Percentiles rank a stretch among this genome's conserved stretches.
Conservation (phyloP, 2,329 filamentous ascomycete genomes). For the Colletotrichum sp. region DNA sequence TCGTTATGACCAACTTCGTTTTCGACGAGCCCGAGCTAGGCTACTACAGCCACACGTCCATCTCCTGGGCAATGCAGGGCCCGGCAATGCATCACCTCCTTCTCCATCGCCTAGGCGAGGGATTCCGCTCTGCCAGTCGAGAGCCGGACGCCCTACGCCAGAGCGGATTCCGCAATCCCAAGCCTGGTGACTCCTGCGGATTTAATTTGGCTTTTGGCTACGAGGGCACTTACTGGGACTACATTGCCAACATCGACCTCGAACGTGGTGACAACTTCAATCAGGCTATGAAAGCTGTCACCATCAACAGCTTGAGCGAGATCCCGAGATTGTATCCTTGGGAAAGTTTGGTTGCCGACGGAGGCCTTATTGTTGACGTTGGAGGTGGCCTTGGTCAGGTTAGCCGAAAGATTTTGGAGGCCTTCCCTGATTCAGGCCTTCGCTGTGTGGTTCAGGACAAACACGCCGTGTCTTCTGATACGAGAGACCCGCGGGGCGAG, state of each 20-base stretch:
- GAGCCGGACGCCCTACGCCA: neutral
- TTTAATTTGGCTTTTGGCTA: neutral
- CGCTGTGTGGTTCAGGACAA: neutral
- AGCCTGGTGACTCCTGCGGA: neutral
- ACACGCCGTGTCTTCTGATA: neutral
- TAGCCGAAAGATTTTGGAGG: neutral
- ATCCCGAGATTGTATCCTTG: neutral
- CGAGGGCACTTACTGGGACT: neutral
- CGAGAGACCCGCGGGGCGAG: fast-evolving
- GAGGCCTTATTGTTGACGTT: neutral
- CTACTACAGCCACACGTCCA: neutral
- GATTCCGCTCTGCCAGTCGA: neutral
- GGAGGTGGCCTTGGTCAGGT: neutral
- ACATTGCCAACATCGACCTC: neutral
- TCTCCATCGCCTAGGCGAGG: neutral
- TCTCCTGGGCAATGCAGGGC: neutral
- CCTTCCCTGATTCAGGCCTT: neutral
- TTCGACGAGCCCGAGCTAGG: neutral
- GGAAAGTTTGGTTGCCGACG: neutral
- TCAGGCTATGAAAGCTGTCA: neutral
- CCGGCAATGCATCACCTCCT: neutral
- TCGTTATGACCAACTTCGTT: neutral
- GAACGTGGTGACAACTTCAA: neutral
- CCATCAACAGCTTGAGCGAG: neutral
- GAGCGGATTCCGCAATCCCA: neutral